Conservation (phyloP, 2,329 filamentous ascomycete species). For the Diaporthe caulivora region DNA sequence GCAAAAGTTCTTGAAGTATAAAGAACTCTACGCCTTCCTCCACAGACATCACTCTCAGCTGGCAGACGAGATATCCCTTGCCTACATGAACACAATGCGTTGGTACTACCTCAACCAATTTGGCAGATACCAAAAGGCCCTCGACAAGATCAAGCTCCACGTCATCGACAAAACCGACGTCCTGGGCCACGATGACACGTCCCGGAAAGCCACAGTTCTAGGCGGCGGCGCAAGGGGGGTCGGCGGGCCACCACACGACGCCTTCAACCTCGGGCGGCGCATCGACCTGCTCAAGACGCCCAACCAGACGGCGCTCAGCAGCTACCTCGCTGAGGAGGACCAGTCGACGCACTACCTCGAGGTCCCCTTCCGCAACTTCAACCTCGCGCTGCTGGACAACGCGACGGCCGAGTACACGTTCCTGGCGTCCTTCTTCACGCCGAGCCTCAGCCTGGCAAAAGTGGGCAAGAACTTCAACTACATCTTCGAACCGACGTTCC, state of each 20-base stretch:
- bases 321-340: constrained; percentile 92
- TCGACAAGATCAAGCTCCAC: constrained; percentile 88
- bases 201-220: constrained; percentile 72
- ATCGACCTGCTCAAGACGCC: constrained; percentile 83
- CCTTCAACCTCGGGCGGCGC: constrained; percentile 89
- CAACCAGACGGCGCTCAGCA: constrained; percentile 82
- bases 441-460: constrained; percentile 78
- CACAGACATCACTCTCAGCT: constrained; percentile 85
- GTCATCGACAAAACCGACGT: constrained; percentile 85
- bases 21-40: constrained; percentile 88
- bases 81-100: constrained; percentile 98
- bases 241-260: constrained; percentile 78
- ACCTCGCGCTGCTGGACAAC: constrained; percentile 93
- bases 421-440: constrained; percentile 88
- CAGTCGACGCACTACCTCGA: constrained; percentile 88
- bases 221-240: constrained; percentile 58
- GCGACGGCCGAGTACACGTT: constrained; percentile 96
- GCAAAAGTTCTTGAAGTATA: constrained; percentile 88
- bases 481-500: constrained; percentile 90
- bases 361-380: constrained; percentile 92
- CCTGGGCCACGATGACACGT: constrained; percentile 81
- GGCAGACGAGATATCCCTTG: constrained; percentile 89
- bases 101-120: constrained; percentile 98
- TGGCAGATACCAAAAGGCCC: constrained; percentile 83
- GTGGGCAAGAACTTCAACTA: constrained; percentile 87